A percentile compares a stretch with the other conserved stretches of the same genome.
Evolutionary conservation across 805 yeast species (phyloP).

Genomic region (Metschnikowia drakensbergensis): DNA sequence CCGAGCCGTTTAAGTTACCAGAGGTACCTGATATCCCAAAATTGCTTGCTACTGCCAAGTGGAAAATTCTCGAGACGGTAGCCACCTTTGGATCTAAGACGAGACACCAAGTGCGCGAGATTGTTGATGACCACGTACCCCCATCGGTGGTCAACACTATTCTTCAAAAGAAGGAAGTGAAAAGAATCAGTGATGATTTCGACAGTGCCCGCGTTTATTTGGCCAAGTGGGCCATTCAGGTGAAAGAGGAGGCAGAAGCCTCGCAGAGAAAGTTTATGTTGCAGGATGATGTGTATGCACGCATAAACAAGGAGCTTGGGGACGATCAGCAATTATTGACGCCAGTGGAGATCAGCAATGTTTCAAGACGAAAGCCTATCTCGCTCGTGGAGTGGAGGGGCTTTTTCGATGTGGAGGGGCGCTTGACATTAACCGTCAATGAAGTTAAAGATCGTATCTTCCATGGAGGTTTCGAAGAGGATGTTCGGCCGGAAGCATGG

Average conservation of each 20-base stretch:
- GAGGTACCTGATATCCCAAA: slow-evolving; percentile 33
- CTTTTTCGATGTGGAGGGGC: slow-evolving; percentile 76
- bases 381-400: slow-evolving; percentile 74
- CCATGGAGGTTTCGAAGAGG: slow-evolving; percentile 76
- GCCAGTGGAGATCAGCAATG: slow-evolving; percentile 54
- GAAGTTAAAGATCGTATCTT: slow-evolving; percentile 83
- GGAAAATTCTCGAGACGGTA: slow-evolving; percentile 81
- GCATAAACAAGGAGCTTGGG: slow-evolving; percentile 60
- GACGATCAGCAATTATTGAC: slow-evolving; percentile 42
- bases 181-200: slow-evolving; percentile 78
- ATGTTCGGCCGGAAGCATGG: slow-evolving; percentile 76
- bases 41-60: slow-evolving; percentile 65
- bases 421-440: slow-evolving; percentile 63
- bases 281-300: slow-evolving; percentile 55
- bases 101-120: slow-evolving; percentile 53
- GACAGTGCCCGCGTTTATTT: slow-evolving; percentile 88
- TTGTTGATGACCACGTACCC: slow-evolving; percentile 64
- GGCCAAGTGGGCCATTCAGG: slow-evolving; percentile 95
- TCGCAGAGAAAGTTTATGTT: slow-evolving; percentile 50
- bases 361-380: slow-evolving; percentile 68
- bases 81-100: slow-evolving; percentile 64
- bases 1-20: slow-evolving; percentile 20
- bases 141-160: slow-evolving; percentile 54
- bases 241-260: slow-evolving; percentile 82
- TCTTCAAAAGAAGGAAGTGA: slow-evolving; percentile 68